These are phyloP conservation scores for Orbilia oligospora DNA, from an alignment of 2,329 filamentous ascomycete genomes.

Conservation along the genomic window DNA sequence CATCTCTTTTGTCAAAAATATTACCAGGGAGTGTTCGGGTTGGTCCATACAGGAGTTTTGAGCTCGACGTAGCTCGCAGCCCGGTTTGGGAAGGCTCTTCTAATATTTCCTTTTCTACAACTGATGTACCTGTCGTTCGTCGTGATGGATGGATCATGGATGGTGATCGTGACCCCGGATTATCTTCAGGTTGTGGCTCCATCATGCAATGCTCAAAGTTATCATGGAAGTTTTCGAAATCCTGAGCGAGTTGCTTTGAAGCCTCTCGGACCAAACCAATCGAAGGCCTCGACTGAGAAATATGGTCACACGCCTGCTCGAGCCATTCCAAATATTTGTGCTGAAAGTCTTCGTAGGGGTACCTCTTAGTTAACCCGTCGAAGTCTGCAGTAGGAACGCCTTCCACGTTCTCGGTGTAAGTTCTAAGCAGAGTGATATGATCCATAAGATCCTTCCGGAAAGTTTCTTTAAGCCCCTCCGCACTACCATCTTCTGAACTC, in stretches of 20 bases:
- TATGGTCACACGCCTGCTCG: neutral
- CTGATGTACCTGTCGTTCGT: conserved; percentile 3
- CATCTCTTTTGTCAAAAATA: neutral
- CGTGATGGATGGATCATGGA: conserved; percentile 10
- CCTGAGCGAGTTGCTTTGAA: neutral
- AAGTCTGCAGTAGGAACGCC: neutral
- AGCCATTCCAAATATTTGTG: conserved; percentile 23
- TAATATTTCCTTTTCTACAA: neutral
- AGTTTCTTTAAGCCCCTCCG: neutral
- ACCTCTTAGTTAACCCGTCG: neutral
- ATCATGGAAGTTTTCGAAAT: conserved; percentile 1
- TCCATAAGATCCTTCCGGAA: neutral
- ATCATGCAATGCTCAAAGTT: neutral
- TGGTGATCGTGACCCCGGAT: conserved; percentile 4
- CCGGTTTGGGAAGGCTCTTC: neutral
- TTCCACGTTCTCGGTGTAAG: neutral
- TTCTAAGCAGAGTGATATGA: conserved; percentile 2
- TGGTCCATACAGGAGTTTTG: neutral
- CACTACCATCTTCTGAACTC: neutral
- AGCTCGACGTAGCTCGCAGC: neutral
- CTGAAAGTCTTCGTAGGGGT: conserved; percentile 24
- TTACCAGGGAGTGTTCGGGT: neutral
- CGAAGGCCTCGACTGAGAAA: conserved; percentile 1
- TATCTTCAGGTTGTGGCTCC: neutral
- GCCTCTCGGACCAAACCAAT: neutral